Evolutionary conservation across 345 rosid genomes (phyloP).

Genomic region (Draba incana): DNA sequence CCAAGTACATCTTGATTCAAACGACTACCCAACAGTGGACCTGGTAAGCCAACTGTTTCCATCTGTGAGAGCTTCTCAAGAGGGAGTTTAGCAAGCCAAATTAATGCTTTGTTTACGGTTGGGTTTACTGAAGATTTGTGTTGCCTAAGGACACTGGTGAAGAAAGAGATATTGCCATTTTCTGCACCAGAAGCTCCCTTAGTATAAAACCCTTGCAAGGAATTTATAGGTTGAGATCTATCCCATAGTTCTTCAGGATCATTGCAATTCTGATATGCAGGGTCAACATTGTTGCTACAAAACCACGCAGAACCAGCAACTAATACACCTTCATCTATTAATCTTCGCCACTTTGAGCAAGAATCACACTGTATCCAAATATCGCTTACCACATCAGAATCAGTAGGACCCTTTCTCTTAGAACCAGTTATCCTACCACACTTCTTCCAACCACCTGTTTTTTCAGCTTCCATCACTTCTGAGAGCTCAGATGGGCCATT

Average conservation of each 20-base stretch:
- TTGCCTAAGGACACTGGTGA: conserved; percentile 71
- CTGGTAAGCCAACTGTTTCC: conserved; percentile 78
- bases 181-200: conserved; percentile 65
- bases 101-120: conserved; percentile 65
- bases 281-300: conserved; percentile 87
- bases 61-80: conserved; percentile 71
- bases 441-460: conserved; percentile 43
- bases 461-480: conserved; percentile 42
- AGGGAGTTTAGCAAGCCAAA: conserved; percentile 78
- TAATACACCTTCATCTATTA: conserved; percentile 47
- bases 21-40: conserved; percentile 60
- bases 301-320: conserved; percentile 73
- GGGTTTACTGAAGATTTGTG: conserved; percentile 56
- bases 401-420: conserved; percentile 45
- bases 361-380: conserved; percentile 96
- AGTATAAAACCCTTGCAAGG: conserved; percentile 72
- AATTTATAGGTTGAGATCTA: conserved; percentile 54
- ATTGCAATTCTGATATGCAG: conserved; percentile 63
- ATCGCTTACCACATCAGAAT: conserved; percentile 48
- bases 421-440: conserved; percentile 38
- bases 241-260: conserved; percentile 86
- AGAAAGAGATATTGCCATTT: conserved; percentile 71
- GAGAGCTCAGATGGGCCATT: conserved; percentile 45
- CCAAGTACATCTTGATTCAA: conserved; percentile 48
- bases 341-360: conserved; percentile 92